These are phyloP conservation scores for Cryptosporidium bovis DNA, from an alignment of 169 alveolate species.

Conservation along the genomic window DNA sequence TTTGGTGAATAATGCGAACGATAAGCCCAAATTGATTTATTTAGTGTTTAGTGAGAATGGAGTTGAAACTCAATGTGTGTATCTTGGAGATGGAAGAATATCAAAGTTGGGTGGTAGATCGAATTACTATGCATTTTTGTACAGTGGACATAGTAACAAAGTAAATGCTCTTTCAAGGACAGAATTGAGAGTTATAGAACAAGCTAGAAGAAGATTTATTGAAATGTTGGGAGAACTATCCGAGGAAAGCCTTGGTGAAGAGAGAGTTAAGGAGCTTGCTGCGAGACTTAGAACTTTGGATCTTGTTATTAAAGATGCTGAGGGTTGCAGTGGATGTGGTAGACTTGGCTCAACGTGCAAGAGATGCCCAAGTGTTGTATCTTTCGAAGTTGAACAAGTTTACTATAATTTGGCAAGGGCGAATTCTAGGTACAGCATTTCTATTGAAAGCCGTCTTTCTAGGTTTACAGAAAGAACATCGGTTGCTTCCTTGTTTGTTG, in stretches of 20 bases:
- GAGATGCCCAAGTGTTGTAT: conserved; percentile 14
- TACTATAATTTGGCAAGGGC: conserved; percentile 24
- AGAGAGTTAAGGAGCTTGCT: conserved; percentile 18
- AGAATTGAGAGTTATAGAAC: conserved; percentile 54
- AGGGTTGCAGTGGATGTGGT: conserved; percentile 21
- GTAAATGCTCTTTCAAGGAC: conserved; percentile 47
- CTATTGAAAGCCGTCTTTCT: conserved; percentile 29
- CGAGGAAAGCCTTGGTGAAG: background rate
- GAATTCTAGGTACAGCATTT: background rate
- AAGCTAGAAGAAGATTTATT: conserved; percentile 35
- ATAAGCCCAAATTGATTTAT: background rate
- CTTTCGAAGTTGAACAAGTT: background rate
- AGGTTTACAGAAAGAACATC: background rate
- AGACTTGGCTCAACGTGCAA: background rate
- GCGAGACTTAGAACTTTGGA: conserved; percentile 44
- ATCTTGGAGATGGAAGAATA: conserved; percentile 39
- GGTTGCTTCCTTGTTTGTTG: conserved; percentile 43
- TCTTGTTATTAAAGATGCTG: conserved; percentile 11
- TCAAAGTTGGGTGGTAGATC: conserved; percentile 7
- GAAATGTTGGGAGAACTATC: conserved; percentile 8
- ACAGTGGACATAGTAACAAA: background rate
- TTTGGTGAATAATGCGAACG: background rate
- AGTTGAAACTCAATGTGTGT: conserved; percentile 5
- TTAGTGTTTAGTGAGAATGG: background rate
- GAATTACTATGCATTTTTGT: conserved; percentile 54